A percentile compares a stretch with the other conserved stretches of the same genome.
These are phyloP conservation scores for Serpula lacrymans DNA, from an alignment of 768 basidiomycete genomes.

Conservation along the genomic window DNA sequence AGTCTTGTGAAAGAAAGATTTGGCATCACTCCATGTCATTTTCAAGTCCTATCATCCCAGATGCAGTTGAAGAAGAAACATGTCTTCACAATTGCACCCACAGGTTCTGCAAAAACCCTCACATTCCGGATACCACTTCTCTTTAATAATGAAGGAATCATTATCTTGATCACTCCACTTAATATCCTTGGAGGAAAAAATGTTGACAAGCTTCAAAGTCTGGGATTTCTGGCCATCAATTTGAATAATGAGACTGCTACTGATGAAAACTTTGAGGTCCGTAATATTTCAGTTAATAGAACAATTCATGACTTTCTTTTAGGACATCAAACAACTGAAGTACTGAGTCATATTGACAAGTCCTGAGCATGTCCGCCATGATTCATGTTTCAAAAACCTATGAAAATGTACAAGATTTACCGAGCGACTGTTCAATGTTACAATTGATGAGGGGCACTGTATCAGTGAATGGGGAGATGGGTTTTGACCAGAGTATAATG, in stretches of 20 bases:
- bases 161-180: conserved; percentile 1
- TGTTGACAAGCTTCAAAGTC: neutral
- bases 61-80: too few relatives aligned
- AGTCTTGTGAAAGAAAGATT: too few relatives aligned
- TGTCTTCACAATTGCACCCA: too few relatives aligned
- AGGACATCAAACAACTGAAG: conserved; percentile 22
- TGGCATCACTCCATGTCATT: too few relatives aligned
- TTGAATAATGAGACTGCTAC: neutral
- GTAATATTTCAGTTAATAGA: neutral
- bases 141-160: conserved; percentile 3
- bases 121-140: conserved; percentile 6
- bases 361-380: conserved; percentile 23
- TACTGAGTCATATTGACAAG: conserved; percentile 25
- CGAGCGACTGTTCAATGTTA: conserved; percentile 20
- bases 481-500: conserved; percentile 11
- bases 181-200: conserved; percentile 3
- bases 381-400: conserved; percentile 7
- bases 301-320: neutral
- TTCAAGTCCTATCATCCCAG: too few relatives aligned
- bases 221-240: neutral
- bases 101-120: conserved; percentile 3
- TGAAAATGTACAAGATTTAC: conserved; percentile 21
- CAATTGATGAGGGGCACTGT: conserved; percentile 23
- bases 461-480: conserved; percentile 15
- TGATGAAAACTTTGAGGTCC: too few relatives aligned